A percentile compares a stretch with the other conserved stretches of the same genome.
Evolutionary conservation across 2,329 filamentous ascomycete species (phyloP).

Genomic region (Epichloe glyceriae): DNA sequence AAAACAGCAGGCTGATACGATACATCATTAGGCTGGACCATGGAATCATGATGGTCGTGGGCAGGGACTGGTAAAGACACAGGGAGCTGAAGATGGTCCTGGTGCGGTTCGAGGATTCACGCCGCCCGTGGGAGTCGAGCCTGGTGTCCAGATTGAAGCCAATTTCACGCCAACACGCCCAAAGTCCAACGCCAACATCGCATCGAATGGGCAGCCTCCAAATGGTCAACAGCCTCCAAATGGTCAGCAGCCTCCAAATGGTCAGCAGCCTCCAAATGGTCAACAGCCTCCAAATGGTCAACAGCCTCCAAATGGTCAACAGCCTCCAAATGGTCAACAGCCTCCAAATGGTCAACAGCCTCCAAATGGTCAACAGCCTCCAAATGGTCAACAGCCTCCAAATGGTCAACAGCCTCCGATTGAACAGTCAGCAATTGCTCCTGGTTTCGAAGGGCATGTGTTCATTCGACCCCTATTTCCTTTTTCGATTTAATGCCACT

Average conservation of each 20-base stretch:
- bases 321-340: not conserved
- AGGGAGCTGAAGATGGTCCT: not conserved
- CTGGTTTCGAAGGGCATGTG: not conserved
- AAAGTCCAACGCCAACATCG: not conserved
- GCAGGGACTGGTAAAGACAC: not conserved
- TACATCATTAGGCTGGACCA: not conserved
- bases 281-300: too few relatives aligned
- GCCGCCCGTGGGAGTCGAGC: not conserved
- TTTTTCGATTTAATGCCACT: not conserved
- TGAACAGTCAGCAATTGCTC: not conserved
- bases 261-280: not conserved
- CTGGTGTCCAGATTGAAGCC: not conserved
- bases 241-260: not conserved
- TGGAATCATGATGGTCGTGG: not conserved
- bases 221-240: not conserved
- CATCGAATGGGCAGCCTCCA: not conserved
- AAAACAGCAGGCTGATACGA: not conserved
- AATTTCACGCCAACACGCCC: not conserved
- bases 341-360: not conserved
- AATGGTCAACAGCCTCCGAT: too few relatives aligned
- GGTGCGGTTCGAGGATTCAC: not conserved
- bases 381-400: not conserved
- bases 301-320: not conserved
- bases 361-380: not conserved
- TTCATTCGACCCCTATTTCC: not conserved